Base-by-base conservation (phyloP, 306 rosid genomes). In the Carpinus viminea region DNA sequence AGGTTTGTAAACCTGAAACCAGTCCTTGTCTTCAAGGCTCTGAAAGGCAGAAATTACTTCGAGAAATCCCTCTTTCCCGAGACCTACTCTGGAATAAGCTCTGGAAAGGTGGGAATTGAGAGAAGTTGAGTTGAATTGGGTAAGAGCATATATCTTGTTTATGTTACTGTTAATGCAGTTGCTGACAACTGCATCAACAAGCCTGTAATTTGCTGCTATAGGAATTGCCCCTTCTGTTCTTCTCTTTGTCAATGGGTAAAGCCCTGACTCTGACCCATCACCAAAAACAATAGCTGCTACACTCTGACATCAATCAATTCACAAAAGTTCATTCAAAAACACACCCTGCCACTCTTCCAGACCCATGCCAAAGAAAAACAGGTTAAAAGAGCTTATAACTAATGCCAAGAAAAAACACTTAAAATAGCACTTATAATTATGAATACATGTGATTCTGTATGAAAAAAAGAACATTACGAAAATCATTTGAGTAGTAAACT, bases 171-270 rank as follows among this genome's bases (percentile, higher is more conserved):
- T 78, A 50, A 82, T 69, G 72, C 89, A 86, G 78, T 82, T 86
- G 84, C 86, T 86, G 72, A 86, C 78, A n/a, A 83, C 84, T 4
- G 70, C 75, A 62, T 86, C 89, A 36, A 86, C 79, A 3, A 86
- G 89, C 21, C 84, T 79, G 53, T 82, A 82, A n/a, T 83, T 77
- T n/a, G 86, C 86, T 28, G 84, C 86, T 8, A 82, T 76, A 10
- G 89, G 89, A 28, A 86, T 59, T 17, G 89, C 89, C 31, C 80
- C 86, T 77, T 82, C 80, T 12, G 86, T 73, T 79, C 86, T 79
- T 69, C 82, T 76, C 86, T 80, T 82, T 20, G 89, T 86, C 74
- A 86, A 70, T 8, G 86, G 86, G 66, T 82, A 77, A 36, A 86
- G 86, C 64, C 69, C 75, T 28, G 89, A 64, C 24, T 60, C 82